A percentile compares a stretch with the other conserved stretches of the same genome.
These are phyloP conservation scores for Blastomyces emzantsi DNA, from an alignment of 2,329 filamentous ascomycete species.

Conservation along the genomic window DNA sequence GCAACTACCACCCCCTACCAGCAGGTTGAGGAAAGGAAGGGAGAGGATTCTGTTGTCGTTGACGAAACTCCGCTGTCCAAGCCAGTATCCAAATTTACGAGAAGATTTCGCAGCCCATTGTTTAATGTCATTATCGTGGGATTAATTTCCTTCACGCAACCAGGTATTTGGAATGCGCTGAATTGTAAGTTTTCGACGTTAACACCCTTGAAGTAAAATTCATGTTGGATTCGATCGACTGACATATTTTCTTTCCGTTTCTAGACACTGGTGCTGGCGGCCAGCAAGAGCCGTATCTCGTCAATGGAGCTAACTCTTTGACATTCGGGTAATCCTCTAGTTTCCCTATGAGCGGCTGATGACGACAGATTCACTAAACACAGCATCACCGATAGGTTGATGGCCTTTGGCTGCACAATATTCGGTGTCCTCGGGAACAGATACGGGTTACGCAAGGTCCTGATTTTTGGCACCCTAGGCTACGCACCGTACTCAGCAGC, in stretches of 20 bases:
- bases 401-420: slow-evolving; percentile 38
- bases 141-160: slow-evolving; percentile 40
- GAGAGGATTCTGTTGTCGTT: not conserved
- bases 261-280: slow-evolving; percentile 29
- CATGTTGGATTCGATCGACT: not conserved
- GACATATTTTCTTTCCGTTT: not conserved
- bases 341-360: not conserved
- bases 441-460: slow-evolving; percentile 29
- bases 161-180: slow-evolving; percentile 42
- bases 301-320: slow-evolving; percentile 37
- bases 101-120: slow-evolving; percentile 37
- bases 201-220: too few species aligned
- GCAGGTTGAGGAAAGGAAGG: not conserved
- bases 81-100: slow-evolving; percentile 9
- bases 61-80: not conserved
- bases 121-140: slow-evolving; percentile 42
- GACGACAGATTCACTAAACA: not conserved
- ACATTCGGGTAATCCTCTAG: slow-evolving; percentile 27
- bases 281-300: slow-evolving; percentile 31
- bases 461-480: slow-evolving; percentile 38
- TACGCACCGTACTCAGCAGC: slow-evolving; percentile 39
- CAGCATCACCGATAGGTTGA: slow-evolving; percentile 28
- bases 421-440: slow-evolving; percentile 34
- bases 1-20: not conserved
- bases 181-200: slow-evolving; percentile 24